phyloP scores from a whole-genome alignment of 257 asterid genomes.

The Gardenia jasminoides region DNA sequence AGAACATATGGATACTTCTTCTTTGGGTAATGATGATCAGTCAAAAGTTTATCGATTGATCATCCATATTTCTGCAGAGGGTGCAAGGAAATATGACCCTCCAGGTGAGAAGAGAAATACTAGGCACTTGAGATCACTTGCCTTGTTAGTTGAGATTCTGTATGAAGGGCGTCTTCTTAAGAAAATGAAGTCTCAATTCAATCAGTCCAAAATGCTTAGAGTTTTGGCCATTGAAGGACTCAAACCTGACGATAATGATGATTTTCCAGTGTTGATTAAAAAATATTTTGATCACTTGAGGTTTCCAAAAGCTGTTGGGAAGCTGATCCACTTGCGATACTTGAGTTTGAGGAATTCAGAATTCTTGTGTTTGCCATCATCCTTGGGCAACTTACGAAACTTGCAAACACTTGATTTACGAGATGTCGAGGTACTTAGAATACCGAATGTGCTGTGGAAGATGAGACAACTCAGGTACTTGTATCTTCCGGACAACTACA shows the following conservation, averaged over 20 bases:
- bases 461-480: conserved; percentile 12
- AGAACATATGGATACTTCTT: too few species aligned
- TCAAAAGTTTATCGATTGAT: background rate
- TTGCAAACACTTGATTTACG: conserved; percentile 23
- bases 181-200: background rate
- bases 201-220: conserved; percentile 1
- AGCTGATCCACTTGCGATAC: conserved; percentile 23
- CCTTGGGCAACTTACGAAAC: conserved; percentile 14
- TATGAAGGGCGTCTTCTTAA: background rate
- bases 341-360: conserved; percentile 2
- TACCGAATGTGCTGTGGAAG: conserved; percentile 14
- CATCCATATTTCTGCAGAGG: background rate
- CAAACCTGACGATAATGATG: too few species aligned
- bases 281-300: background rate
- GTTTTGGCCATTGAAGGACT: background rate
- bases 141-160: background rate
- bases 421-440: fast-evolving
- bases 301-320: conserved; percentile 6
- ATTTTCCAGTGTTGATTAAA: too few species aligned
- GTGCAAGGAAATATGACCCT: background rate
- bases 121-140: background rate
- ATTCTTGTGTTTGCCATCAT: background rate
- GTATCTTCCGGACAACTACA: too few species aligned
- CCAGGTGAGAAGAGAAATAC: background rate
- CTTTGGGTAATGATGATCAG: too few species aligned